phyloP scores from a whole-genome alignment of 225 moss, liverwort and hornwort genomes.

The Takakia lepidozioides region DNA sequence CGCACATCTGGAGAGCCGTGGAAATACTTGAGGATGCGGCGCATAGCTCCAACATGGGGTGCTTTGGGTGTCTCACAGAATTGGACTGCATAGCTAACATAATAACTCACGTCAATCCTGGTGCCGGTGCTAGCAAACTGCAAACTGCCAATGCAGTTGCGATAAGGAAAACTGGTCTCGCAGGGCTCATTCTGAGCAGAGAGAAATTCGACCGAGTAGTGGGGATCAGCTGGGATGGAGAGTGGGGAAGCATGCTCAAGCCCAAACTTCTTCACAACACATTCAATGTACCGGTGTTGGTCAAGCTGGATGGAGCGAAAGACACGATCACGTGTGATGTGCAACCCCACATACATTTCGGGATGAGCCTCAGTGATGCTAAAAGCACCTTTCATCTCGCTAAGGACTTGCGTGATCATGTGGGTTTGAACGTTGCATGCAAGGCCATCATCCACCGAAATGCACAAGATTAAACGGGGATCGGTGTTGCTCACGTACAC shows the following conservation, averaged over 20 bases:
- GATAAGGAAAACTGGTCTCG: neutral
- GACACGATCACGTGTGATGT: neutral
- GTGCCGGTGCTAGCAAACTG: neutral
- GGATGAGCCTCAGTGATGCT: neutral
- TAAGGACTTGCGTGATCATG: too few relatives aligned
- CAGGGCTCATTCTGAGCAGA: neutral
- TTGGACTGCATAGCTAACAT: neutral
- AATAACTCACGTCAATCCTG: neutral
- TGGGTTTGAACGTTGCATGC: too few relatives aligned
- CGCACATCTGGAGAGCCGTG: too few relatives aligned
- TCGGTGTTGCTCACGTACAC: neutral
- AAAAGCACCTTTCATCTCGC: neutral
- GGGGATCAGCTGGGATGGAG: neutral
- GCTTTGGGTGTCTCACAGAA: neutral
- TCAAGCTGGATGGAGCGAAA: neutral
- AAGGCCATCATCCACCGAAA: too few relatives aligned
- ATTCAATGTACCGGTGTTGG: neutral
- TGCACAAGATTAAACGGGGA: neutral
- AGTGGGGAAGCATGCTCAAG: neutral
- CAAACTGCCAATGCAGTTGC: neutral
- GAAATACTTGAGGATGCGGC: slow-evolving; percentile 1
- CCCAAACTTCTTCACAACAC: neutral
- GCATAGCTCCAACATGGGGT: neutral
- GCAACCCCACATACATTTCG: neutral
- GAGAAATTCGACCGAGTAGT: neutral